phyloP scores from a whole-genome alignment of 805 yeast species.

The Candida boidinii region DNA sequence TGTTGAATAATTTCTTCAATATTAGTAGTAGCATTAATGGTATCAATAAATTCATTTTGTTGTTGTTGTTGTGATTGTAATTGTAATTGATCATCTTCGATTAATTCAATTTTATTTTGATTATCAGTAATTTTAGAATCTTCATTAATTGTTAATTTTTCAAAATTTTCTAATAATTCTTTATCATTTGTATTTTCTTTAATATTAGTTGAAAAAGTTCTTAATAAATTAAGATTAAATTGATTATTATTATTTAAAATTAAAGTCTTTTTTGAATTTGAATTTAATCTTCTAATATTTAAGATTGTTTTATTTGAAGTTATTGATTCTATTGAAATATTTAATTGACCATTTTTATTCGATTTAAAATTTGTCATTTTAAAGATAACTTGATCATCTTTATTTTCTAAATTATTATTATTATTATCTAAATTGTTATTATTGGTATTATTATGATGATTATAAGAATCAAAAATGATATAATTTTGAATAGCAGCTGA shows the following conservation, averaged over 20 bases:
- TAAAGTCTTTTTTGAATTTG: constrained; percentile 18
- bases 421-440: constrained; percentile 6
- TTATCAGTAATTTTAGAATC: neutral
- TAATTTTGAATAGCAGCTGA: constrained; percentile 20
- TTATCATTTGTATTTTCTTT: no score
- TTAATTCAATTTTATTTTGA: no score
- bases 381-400: constrained; percentile 12
- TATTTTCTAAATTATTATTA: constrained; percentile 8
- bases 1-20: no score
- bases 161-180: no score
- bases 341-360: constrained; percentile 23
- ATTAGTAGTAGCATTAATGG: neutral
- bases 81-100: neutral
- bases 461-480: constrained; percentile 18
- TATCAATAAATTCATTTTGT: neutral
- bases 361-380: constrained; percentile 15
- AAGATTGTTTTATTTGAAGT: constrained; percentile 14
- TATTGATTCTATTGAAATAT: constrained; percentile 15
- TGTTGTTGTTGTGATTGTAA: no score
- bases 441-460: constrained; percentile 7
- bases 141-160: neutral
- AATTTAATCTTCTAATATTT: constrained; percentile 21
- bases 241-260: constrained; percentile 9
- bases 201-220: constrained; percentile 6
- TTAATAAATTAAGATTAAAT: no score